Conservation (phyloP, 148 eudicot genomes). For the Selenicereus undatus region DNA sequence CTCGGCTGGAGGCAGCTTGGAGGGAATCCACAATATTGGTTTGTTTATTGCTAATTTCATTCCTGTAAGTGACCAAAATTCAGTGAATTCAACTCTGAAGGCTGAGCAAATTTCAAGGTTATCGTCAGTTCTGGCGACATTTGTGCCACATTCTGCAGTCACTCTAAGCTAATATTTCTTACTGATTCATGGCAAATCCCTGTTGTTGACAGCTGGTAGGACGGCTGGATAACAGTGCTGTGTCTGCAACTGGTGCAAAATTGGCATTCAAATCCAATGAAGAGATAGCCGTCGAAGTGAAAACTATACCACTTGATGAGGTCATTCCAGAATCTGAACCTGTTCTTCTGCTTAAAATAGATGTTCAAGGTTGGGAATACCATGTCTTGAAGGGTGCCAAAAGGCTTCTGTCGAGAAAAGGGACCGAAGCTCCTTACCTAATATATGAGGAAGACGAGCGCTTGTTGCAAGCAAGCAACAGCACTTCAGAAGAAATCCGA, state of each 20-base stretch:
- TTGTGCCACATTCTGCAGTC: not conserved
- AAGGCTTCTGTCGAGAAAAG: constrained; percentile 70
- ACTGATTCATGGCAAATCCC: constrained; percentile 9
- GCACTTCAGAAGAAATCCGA: constrained; percentile 76
- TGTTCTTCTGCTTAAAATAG: constrained; percentile 64
- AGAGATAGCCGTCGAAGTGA: constrained; percentile 74
- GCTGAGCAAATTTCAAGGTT: not conserved
- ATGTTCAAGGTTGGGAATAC: constrained; percentile 96
- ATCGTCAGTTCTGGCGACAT: no score
- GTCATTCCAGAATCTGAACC: constrained; percentile 53
- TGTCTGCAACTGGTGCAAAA: constrained; percentile 89
- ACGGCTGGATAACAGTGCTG: constrained; percentile 92
- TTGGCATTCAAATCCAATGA: constrained; percentile 89
- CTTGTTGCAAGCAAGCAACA: constrained; percentile 85
- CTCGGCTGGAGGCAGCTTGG: no score
- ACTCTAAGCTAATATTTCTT: not conserved
- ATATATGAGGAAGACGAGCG: constrained; percentile 97
- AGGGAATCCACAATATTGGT: no score
- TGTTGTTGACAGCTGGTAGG: constrained; percentile 64
- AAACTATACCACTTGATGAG: constrained; percentile 75
- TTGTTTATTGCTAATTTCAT: no score
- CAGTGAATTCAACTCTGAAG: not conserved
- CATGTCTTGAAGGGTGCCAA: constrained; percentile 89
- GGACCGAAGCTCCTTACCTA: constrained; percentile 78
- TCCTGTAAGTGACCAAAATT: no score